Evolutionary conservation across 306 rosid genomes (phyloP).

Genomic region (Pyrus bretschneideri): DNA sequence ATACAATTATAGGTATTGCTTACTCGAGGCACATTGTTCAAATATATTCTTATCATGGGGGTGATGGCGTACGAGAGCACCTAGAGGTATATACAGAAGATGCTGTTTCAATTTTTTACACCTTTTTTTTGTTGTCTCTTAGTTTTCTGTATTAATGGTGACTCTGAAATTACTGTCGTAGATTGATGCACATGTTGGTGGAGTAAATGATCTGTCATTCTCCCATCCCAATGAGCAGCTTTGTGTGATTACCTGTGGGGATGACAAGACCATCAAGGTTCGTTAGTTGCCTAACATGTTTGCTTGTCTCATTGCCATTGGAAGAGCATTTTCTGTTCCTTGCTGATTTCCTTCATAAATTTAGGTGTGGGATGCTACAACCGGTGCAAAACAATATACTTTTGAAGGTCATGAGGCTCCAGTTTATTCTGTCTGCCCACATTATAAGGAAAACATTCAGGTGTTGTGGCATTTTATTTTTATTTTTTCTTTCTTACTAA

Average conservation of each 20-base stretch:
- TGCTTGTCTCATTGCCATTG: slow-evolving; percentile 7
- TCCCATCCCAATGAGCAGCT: slow-evolving; percentile 93
- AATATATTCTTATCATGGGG: slow-evolving; percentile 72
- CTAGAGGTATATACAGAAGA: slow-evolving; percentile 51
- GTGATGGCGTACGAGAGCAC: slow-evolving; percentile 69
- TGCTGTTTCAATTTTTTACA: neutral
- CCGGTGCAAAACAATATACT: slow-evolving; percentile 60
- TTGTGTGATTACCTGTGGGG: slow-evolving; percentile 93
- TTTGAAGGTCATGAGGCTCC: slow-evolving; percentile 97
- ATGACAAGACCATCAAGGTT: slow-evolving; percentile 91
- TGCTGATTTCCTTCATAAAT: slow-evolving; percentile 27
- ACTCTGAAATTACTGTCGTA: slow-evolving; percentile 22
- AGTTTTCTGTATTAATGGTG: neutral
- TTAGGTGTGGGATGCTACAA: slow-evolving; percentile 92
- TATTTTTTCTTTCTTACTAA: neutral
- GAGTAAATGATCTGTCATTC: slow-evolving; percentile 93
- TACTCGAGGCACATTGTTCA: slow-evolving; percentile 96
- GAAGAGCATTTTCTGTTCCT: neutral
- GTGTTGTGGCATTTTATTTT: slow-evolving; percentile 22
- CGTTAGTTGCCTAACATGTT: slow-evolving; percentile 20
- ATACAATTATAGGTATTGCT: slow-evolving; percentile 61
- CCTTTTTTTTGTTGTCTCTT: slow-evolving; percentile 6
- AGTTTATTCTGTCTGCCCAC: slow-evolving; percentile 92
- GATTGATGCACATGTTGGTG: slow-evolving; percentile 97
- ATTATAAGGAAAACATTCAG: slow-evolving; percentile 85